Evolutionary conservation across 306 rosid genomes (phyloP), one percentile per base, ranked within the genome.

Genomic region (Cucurbita maxima): DNA sequence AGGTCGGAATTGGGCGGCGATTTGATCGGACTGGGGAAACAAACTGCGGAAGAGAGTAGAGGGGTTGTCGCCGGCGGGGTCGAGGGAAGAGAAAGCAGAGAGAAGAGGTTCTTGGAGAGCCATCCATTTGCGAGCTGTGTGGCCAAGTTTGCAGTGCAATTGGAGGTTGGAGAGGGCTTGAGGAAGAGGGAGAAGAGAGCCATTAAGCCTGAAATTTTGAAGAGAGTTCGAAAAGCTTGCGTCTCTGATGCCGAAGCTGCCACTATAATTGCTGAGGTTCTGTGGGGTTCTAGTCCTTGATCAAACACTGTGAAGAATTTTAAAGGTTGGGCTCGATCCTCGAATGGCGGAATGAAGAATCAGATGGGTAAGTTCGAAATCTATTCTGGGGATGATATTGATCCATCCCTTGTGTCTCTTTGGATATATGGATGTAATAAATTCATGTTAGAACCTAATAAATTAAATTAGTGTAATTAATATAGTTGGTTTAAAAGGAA

Each of bases 131-230:
- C 87, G 20, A 88, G 90, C 82, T 87, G 92, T 52, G 95, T 89
- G 58, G 95, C 97, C 14, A 89, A 89, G 44, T 94, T 94, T 59
- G 86, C 96, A 0, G 96, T 94, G 81, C 96, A 89, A 10, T 77
- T 94, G 80, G 99, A 94, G 75, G 92, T 91, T 0, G 99, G 99
- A 1, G 99, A 94, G 37, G 99, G 99, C 54, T 72, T 94, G 85
- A 84, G 99, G 77, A 87, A 85, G 79, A 84, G 99, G 0, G 99
- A 94, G 84, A 94, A 63, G 79, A 89, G 99, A 47, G 91, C 86
- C 9, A 83, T 91, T 14, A 94, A 91, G 81, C 87, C 81, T 64
- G 84, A 86, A 50, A 85, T 94, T 40, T 54, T 94, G 80, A 45
- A 5, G 10, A 84, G 87, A 64, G 96, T 89, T 8, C 88, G 86